These are phyloP conservation scores for Ochromonadaceae sp. DNA, from an alignment of 352 stramenopile species.

Conservation along the genomic window DNA sequence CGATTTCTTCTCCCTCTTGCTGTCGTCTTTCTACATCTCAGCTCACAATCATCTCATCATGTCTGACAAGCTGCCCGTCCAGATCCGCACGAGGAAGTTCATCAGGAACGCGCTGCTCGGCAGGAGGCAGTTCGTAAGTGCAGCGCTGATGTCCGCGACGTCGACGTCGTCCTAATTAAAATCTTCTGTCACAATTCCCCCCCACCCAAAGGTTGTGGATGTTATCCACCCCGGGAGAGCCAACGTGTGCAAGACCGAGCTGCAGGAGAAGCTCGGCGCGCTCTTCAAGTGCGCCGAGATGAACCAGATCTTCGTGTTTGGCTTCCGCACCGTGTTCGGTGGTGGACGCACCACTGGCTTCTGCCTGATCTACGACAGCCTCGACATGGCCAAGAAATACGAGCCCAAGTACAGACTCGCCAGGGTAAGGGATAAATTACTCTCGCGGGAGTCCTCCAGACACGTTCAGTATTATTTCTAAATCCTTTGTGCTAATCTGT, in stretches of 20 bases:
- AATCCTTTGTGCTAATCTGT: not conserved
- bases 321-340: slow-evolving; percentile 92
- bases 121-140: slow-evolving; percentile 86
- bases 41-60: slow-evolving; percentile 33
- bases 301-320: slow-evolving; percentile 88
- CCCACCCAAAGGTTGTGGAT: slow-evolving; percentile 70
- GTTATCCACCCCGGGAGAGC: slow-evolving; percentile 90
- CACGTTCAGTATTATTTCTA: slow-evolving; percentile 1
- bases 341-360: slow-evolving; percentile 94
- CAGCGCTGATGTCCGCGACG: not conserved
- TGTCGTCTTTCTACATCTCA: too few relatives aligned
- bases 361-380: slow-evolving; percentile 94
- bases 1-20: too few relatives aligned
- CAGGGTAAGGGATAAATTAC: slow-evolving; percentile 9
- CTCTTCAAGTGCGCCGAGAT: slow-evolving; percentile 90
- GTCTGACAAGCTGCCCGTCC: slow-evolving; percentile 59
- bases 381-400: slow-evolving; percentile 94
- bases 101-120: slow-evolving; percentile 91
- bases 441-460: slow-evolving; percentile 36
- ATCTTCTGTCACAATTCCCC: not conserved
- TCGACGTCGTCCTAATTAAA: slow-evolving; percentile 2
- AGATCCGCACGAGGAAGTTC: slow-evolving; percentile 97
- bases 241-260: slow-evolving; percentile 90
- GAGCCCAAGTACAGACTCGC: slow-evolving; percentile 95
- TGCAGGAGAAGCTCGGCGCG: slow-evolving; percentile 91